A percentile compares a stretch with the other conserved stretches of the same genome.
Evolutionary conservation across 176 grass and related monocot genomes (phyloP).

Genomic region (Eleusine coracana): DNA sequence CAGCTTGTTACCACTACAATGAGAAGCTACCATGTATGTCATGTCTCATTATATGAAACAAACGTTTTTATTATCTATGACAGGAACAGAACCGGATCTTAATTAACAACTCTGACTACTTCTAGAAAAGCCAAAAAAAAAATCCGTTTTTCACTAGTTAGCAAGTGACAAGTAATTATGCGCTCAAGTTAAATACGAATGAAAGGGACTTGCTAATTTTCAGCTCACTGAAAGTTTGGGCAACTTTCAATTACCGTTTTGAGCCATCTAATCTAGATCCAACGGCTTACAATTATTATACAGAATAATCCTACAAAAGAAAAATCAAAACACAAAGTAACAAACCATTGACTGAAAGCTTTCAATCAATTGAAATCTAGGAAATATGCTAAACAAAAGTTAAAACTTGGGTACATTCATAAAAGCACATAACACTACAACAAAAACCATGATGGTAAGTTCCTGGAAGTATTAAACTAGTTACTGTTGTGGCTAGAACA

Average conservation of each 20-base stretch:
- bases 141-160: background rate
- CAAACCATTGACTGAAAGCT: too few species aligned
- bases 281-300: too few species aligned
- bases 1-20: background rate
- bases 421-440: constrained; percentile 11
- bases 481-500: too few species aligned
- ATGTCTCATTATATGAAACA: background rate
- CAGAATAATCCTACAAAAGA: too few species aligned
- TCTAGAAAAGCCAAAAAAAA: background rate
- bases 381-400: background rate
- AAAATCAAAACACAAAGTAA: too few species aligned
- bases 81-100: background rate
- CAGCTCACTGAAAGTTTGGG: too few species aligned
- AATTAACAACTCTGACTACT: background rate
- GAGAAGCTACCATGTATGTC: background rate
- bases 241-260: too few species aligned
- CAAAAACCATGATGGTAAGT: background rate
- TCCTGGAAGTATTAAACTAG: too few species aligned
- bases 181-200: background rate
- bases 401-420: background rate
- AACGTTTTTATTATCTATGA: background rate
- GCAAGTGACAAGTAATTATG: constrained; percentile 13
- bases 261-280: too few species aligned
- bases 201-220: too few species aligned
- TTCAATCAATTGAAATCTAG: too few species aligned